These are phyloP conservation scores for Ustilaginoidea virens DNA, from an alignment of 2,329 filamentous ascomycete genomes.

Conservation along the genomic window DNA sequence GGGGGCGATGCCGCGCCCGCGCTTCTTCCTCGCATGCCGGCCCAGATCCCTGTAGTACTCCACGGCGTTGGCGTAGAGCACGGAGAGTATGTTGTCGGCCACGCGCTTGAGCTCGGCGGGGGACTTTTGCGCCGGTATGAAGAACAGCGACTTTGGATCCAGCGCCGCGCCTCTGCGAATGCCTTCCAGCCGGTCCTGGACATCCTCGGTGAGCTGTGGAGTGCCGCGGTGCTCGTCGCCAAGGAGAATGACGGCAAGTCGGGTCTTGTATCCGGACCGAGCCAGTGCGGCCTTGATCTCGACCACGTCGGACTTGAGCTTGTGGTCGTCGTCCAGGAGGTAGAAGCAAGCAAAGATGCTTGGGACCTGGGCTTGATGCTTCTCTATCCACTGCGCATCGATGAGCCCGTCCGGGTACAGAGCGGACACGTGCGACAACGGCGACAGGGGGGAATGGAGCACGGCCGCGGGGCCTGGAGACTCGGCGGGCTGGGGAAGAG, in stretches of 20 bases:
- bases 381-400: constrained; percentile 67
- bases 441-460: constrained; percentile 86
- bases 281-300: constrained; percentile 52
- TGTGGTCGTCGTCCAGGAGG: constrained; percentile 64
- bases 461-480: constrained; percentile 31
- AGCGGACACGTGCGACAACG: constrained; percentile 65
- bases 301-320: constrained; percentile 77
- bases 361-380: constrained; percentile 75
- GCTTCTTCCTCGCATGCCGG: constrained; percentile 83
- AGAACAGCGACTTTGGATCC: constrained; percentile 75
- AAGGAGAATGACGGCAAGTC: constrained; percentile 52
- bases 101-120: constrained; percentile 57
- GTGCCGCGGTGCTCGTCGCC: constrained; percentile 13
- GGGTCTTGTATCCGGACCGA: constrained; percentile 61
- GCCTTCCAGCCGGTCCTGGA: constrained; percentile 55
- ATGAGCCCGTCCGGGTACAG: constrained; percentile 85
- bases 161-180: constrained; percentile 68
- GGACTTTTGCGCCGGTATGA: constrained; percentile 61
- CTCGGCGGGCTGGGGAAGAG: constrained; percentile 35
- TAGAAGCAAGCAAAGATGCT: constrained; percentile 74
- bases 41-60: constrained; percentile 92
- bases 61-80: constrained; percentile 57
- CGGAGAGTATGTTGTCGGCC: constrained; percentile 54
- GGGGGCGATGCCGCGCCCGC: constrained; percentile 61
- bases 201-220: constrained; percentile 43